Evolutionary conservation across 2,329 filamentous ascomycete genomes (phyloP).

Genomic region (Beauveria rudraprayagi): DNA sequence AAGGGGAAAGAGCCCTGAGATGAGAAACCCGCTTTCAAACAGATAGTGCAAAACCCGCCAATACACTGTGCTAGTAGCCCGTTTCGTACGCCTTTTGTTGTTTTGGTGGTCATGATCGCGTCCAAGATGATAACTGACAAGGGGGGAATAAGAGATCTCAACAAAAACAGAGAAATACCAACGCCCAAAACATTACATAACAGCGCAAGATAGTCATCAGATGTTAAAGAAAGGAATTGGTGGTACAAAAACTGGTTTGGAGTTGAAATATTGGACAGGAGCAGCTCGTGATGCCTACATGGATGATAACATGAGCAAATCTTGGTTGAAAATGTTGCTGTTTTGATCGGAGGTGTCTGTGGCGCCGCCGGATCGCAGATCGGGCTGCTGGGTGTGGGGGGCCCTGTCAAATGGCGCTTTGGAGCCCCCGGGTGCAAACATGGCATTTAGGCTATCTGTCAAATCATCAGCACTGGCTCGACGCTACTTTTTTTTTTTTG

Average conservation of each 20-base stretch:
- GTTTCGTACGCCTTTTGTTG: background rate
- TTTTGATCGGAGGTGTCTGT: background rate
- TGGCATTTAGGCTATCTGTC: background rate
- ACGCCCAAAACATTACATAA: background rate
- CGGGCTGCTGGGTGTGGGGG: too few relatives aligned
- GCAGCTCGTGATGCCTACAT: background rate
- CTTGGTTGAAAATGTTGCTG: conserved; percentile 5
- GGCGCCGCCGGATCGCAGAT: background rate
- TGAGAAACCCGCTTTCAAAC: too few relatives aligned
- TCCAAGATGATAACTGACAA: background rate
- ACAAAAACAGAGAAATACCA: background rate
- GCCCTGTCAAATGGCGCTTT: conserved; percentile 2
- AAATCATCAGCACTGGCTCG: background rate
- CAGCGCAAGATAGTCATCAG: background rate
- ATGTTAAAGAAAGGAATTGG: background rate
- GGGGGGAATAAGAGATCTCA: background rate
- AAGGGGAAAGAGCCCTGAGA: background rate
- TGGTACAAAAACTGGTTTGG: background rate
- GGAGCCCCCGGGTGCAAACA: background rate
- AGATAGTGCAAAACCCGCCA: background rate
- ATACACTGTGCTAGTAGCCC: background rate
- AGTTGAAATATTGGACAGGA: background rate
- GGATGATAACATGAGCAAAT: background rate
- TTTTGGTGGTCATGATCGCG: conserved; percentile 5
- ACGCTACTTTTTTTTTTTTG: too few relatives aligned